Evolutionary conservation across 2,329 filamentous ascomycete genomes (phyloP), one percentile per base, ranked within the genome.

Genomic region (Emmonsiellopsis sp.): DNA sequence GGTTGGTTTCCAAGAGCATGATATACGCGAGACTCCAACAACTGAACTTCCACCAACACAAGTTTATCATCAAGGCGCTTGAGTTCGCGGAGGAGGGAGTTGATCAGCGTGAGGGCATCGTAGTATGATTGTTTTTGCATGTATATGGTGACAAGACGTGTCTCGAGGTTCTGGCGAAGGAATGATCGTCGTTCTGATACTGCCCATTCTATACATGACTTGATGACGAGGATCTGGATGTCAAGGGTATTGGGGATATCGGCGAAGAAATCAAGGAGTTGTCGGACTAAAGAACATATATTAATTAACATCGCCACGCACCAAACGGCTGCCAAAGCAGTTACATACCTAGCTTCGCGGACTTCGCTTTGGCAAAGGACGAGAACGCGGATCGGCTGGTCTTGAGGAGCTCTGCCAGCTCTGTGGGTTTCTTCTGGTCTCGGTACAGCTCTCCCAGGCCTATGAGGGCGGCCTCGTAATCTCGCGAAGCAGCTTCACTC

Each of bases 171-270:
- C 77, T 98, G 93, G 62, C 93, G 90, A 63, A 98, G 83, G 80
- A 98, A 98, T 56, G 89, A 89, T 67, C 93, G 87, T 64, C 91
- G 87, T 77, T 97, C 90, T 51, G 89, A 87, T 52, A 92, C 89
- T 48, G 93, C 93, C 93, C 93, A 98, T 76, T 97, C 92, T 83
- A 98, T 98, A 77, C 90, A 97, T 74, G 93, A 95, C 75, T 95
- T 95, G 67, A 93, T 98, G 65, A 96, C 89, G 70, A 85, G 77
- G 70, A 95, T 90, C 76, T 98, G 93, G 68, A 86, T 88, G 70
- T 98, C 93, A 77, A 87, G 87, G 63, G 89, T 93, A 74, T 96
- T 87, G 65, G 94, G 93, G 64, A 97, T 96, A 66, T 87, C 82
- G 65, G 87, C 84, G 79, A 97, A 93, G 70, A 96, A 84, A 72